Evolutionary conservation across 2,329 filamentous ascomycete species (phyloP), one percentile per base, ranked within the genome.

Genomic region (Dactylellina cionopaga): DNA sequence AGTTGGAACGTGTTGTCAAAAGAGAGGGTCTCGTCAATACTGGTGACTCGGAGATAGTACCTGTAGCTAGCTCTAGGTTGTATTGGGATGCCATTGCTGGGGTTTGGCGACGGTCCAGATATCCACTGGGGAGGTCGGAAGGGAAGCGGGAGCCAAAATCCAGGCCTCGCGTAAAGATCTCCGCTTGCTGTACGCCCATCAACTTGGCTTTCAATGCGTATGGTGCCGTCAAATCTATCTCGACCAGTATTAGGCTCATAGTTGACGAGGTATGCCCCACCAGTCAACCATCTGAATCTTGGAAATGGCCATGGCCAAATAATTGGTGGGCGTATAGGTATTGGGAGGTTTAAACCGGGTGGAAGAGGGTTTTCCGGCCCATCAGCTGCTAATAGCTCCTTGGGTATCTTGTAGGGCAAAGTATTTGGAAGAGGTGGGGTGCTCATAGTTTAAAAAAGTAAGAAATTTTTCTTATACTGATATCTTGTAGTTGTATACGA

Each of bases 41-140:
- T 31, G 5, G 55, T 60, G 29, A 60, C 15, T 5, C 55, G 55
- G 24, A 60, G 55, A 31, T 60, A 60, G 55, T 60, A 60, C 3
- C 37, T 25, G 22, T 60, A 60, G 5, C 22, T 39, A 0, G 13
- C 44, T 29, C 55, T 37, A 10, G 41, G n/a, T 15, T 37, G 55
- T 6, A 60, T 60, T 5, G 55, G 55, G 19, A 60, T 60, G 17
- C 55, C 55, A 25, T 2, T 7, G 15, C 27, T 44, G 1, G 55
- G 55, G 5, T 47, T 47, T 4, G 55, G 55, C 3, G 55, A 27
- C 5, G 15, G 27, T 4, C 33, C 15, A 10, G 13, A 5, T 7
- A 59, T 17, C 54, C 41, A 60, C 6, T 17, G 17, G 13, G 15
- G 43, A 13, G 27, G 37, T 7, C 29, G 10, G 1, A 5, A 5